Evolutionary conservation across 2,329 filamentous ascomycete species (phyloP), one percentile per base, ranked within the genome.

Genomic region (Cladophialophora yegresii): DNA sequence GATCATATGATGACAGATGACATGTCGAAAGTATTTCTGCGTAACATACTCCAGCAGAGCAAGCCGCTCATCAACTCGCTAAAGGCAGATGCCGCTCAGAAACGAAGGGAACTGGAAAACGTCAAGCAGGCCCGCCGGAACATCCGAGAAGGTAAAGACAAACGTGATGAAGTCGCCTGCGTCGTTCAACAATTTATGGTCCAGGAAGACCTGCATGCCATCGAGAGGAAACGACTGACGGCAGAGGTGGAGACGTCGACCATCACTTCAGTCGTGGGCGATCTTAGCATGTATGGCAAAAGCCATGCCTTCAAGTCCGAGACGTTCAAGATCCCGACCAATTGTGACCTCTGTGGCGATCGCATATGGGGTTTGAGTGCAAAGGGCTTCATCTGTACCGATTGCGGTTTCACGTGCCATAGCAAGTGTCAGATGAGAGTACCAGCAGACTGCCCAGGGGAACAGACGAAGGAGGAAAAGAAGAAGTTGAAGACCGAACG

Each of bases 351-450:
- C 12, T 99, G 95, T 72, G 93, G 93, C 20, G 95, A 99, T 75
- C 87, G 95, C 30, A 96, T 99, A 75, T 99, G 95, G 95, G 95
- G 95, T 0, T 78, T 99, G 47, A 96, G 92, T 32, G 93, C 95
- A 43, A 99, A 99, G 78, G 95, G 95, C 0, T 96, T 96, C 74
- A 93, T 96, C 75, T 99, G 95, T 74, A 87, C 90, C 71, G 93
- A 98, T 76, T 99, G 95, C 73, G 95, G 96, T 36, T 99, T 97
- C 78, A 97, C 93, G 1, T 99, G 95, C 74, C 95, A 99, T 78
- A 96, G 89, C 81, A 99, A 99, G 79, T 99, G 95, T 76, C 92
- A 99, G 80, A 95, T 99, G 89, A 99, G 98, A 78, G 95, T 98
- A 0, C 92, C 95, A 0, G 90, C 95, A 7, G 91, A 96, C 74